A percentile compares a stretch with the other conserved stretches of the same genome.
Evolutionary conservation across 441 rosid species (phyloP).

Genomic region (Croton laevigatus): DNA sequence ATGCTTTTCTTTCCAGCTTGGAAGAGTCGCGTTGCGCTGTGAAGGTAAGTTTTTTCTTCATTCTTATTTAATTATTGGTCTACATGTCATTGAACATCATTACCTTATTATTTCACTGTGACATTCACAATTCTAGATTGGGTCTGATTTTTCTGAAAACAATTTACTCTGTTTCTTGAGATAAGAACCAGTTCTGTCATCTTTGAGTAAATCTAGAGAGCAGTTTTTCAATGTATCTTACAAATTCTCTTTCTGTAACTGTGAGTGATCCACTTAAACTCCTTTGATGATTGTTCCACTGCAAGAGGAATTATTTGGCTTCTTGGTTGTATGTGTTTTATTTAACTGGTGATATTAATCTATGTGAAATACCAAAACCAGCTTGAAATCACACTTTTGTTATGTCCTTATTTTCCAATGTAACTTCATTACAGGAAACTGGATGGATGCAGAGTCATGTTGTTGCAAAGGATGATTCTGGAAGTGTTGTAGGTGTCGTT

Average conservation of each 20-base stretch:
- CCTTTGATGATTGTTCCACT: background rate
- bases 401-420: slow-evolving; percentile 12
- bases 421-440: slow-evolving; percentile 57
- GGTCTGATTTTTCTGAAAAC: background rate
- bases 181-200: background rate
- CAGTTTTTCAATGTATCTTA: background rate
- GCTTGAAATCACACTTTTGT: background rate
- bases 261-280: background rate
- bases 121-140: background rate
- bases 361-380: background rate
- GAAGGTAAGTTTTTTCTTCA: slow-evolving; percentile 44
- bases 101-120: background rate
- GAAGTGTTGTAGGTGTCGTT: slow-evolving; percentile 68
- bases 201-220: background rate
- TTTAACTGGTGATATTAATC: background rate
- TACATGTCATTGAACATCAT: background rate
- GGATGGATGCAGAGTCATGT: slow-evolving; percentile 90
- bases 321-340: slow-evolving; percentile 1
- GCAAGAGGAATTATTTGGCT: background rate
- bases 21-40: slow-evolving; percentile 71
- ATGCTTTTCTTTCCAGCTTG: slow-evolving; percentile 80
- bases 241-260: background rate
- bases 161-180: background rate
- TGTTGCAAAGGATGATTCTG: slow-evolving; percentile 73
- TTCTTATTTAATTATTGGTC: background rate